A percentile compares a stretch with the other conserved stretches of the same genome.
Conservation (phyloP, 2,329 filamentous ascomycete species). For the Pseudogymnoascus sp. region DNA sequence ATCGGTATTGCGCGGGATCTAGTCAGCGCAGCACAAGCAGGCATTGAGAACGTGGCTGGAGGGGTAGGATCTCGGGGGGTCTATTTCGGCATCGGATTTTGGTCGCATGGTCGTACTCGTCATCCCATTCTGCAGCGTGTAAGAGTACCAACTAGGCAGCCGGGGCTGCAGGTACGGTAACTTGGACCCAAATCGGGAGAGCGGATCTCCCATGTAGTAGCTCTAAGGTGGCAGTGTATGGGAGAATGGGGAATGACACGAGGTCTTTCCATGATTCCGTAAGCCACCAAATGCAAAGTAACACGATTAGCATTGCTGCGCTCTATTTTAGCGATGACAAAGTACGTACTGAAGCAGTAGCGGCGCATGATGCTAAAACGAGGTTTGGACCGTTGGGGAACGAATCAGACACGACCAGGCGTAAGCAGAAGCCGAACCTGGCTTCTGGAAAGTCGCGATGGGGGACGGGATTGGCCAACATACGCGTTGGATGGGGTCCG, state of each 20-base stretch:
- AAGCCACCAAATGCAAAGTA: not conserved
- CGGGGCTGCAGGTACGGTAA: constrained; percentile 4
- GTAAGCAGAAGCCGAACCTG: not conserved
- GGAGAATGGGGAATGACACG: not conserved
- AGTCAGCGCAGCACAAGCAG: constrained; percentile 3
- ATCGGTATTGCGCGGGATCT: not conserved
- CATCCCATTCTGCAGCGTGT: not conserved
- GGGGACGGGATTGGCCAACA: not conserved
- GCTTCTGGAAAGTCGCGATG: constrained; percentile 2
- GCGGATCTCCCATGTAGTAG: not conserved
- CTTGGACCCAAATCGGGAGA: constrained; percentile 1
- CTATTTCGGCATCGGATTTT: constrained; percentile 1
- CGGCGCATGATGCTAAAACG: constrained; percentile 8
- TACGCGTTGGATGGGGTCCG: not conserved
- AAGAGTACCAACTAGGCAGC: constrained; percentile 3
- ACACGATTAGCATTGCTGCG: not conserved
- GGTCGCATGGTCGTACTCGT: not conserved
- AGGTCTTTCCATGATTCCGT: not conserved
- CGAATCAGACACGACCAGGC: not conserved
- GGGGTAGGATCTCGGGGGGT: constrained; percentile 1
- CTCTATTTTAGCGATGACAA: constrained; percentile 9
- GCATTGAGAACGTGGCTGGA: constrained; percentile 5
- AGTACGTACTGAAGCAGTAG: not conserved
- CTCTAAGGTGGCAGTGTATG: constrained; percentile 7
- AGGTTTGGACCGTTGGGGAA: not conserved